Conservation (phyloP, 73 alveolate genomes). For the Tetrahymena thermophila region DNA sequence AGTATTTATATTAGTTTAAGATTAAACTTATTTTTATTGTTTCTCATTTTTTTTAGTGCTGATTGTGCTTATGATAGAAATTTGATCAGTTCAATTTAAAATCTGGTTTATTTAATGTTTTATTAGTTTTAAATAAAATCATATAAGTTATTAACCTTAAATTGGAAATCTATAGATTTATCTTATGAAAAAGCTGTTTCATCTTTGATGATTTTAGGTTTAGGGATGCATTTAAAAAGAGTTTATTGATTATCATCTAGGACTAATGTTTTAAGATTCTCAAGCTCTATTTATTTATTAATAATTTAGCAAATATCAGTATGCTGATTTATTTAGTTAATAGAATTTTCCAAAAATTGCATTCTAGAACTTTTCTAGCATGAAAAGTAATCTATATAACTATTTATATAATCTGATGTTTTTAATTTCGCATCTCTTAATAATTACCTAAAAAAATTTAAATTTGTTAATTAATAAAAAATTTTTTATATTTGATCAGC, state of each 20-base stretch:
- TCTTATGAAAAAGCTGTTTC: not conserved
- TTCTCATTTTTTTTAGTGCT: not conserved
- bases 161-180: too few relatives aligned
- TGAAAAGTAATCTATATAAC: not conserved
- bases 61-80: not conserved
- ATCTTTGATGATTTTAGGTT: not conserved
- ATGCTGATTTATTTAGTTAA: not conserved
- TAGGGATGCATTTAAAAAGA: not conserved
- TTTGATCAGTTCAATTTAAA: not conserved
- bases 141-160: not conserved
- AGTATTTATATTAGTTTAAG: not conserved
- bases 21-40: not conserved
- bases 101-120: not conserved
- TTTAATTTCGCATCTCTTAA: not conserved
- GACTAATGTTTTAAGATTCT: not conserved
- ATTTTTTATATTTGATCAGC: not conserved
- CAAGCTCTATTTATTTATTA: not conserved
- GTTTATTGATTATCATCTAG: not conserved
- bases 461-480: too few relatives aligned
- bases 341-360: not conserved
- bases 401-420: not conserved
- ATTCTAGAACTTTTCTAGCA: not conserved
- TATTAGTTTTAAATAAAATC: not conserved
- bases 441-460: too few relatives aligned
- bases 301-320: not conserved